Evolutionary conservation across 306 rosid species (phyloP).

Genomic region (Crataegus laevigata): DNA sequence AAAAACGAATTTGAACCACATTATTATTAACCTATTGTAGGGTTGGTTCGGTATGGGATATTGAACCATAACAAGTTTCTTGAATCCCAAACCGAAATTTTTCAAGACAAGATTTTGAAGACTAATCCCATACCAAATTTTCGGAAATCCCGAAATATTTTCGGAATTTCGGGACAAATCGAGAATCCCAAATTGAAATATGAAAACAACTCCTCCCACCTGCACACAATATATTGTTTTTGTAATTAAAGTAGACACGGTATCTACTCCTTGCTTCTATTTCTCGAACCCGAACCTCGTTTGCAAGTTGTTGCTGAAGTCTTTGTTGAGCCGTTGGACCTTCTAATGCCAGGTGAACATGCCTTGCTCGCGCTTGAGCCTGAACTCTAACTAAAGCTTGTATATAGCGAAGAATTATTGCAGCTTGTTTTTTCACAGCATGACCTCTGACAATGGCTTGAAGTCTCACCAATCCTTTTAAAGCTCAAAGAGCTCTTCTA

Average conservation of each 20-base stretch:
- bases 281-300: conserved; percentile 77
- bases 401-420: conserved; percentile 97
- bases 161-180: too few species aligned
- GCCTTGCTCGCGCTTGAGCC: conserved; percentile 98
- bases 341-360: conserved; percentile 85
- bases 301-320: conserved; percentile 71
- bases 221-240: neutral
- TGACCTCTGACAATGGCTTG: conserved; percentile 99
- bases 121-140: too few species aligned
- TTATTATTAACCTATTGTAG: too few species aligned
- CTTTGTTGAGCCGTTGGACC: conserved; percentile 61
- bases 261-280: conserved; percentile 62
- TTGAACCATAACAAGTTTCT: too few species aligned
- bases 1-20: too few species aligned
- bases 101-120: too few species aligned
- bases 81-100: too few species aligned
- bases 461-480: conserved; percentile 95
- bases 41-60: too few species aligned
- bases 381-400: conserved; percentile 99
- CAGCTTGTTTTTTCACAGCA: conserved; percentile 99
- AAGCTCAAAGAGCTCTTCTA: conserved; percentile 88
- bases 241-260: neutral
- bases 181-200: too few species aligned
- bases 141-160: too few species aligned
- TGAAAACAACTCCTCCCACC: neutral